These are phyloP conservation scores for Pleomassaria siparia DNA, from an alignment of 2,329 filamentous ascomycete genomes.

Conservation along the genomic window DNA sequence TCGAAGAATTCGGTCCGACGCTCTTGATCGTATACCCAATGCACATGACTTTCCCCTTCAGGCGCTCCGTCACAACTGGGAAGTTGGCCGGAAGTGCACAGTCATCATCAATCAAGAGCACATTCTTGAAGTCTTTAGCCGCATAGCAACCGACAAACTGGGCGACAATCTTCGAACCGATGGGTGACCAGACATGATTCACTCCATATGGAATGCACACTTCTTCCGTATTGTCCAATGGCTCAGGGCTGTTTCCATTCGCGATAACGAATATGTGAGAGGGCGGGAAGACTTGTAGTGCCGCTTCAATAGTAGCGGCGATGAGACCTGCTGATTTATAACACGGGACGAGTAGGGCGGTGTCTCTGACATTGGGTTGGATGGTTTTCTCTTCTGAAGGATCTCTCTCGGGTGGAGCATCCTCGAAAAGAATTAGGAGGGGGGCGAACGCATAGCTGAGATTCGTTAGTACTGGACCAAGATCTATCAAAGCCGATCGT, in stretches of 20 bases:
- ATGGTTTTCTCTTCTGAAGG: constrained; percentile 26
- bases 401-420: constrained; percentile 27
- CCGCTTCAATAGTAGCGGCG: constrained; percentile 46
- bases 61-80: constrained; percentile 49
- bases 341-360: constrained; percentile 51
- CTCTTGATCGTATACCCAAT: constrained; percentile 55
- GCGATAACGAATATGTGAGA: constrained; percentile 52
- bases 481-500: too few relatives aligned
- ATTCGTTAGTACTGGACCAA: too few relatives aligned
- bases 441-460: constrained; percentile 29
- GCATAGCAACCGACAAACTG: constrained; percentile 54
- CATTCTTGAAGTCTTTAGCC: constrained; percentile 48
- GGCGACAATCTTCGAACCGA: constrained; percentile 54
- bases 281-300: constrained; percentile 50
- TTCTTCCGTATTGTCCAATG: constrained; percentile 52
- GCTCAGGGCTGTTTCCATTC: constrained; percentile 51
- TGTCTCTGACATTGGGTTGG: too few relatives aligned
- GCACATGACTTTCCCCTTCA: constrained; percentile 46
- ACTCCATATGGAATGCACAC: constrained; percentile 49
- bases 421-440: constrained; percentile 38
- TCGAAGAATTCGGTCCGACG: constrained; percentile 40
- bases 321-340: constrained; percentile 51
- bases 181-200: constrained; percentile 52
- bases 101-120: constrained; percentile 55
- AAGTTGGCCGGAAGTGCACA: constrained; percentile 52